Evolutionary conservation across 1,284 basidiomycete genomes (phyloP).

Genomic region (Cutaneotrichosporon sp.): DNA sequence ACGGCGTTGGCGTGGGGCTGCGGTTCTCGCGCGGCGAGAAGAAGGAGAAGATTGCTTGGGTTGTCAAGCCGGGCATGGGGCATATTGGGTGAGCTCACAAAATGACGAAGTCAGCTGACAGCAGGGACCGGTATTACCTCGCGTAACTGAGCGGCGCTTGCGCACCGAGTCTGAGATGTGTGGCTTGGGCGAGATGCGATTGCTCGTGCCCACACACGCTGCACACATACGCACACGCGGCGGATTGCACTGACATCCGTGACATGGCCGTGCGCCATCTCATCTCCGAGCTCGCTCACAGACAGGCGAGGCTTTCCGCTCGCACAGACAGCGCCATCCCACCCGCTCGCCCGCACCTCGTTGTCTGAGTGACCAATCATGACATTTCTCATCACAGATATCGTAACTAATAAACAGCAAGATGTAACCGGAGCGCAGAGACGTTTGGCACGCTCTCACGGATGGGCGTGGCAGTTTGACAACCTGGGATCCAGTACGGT

Average conservation of each 20-base stretch:
- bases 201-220: not conserved
- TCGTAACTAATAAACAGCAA: slow-evolving; percentile 7
- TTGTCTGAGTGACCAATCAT: not conserved
- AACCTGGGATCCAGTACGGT: not conserved
- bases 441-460: not conserved
- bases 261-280: not conserved
- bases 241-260: too few species aligned
- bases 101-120: slow-evolving; percentile 1
- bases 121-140: slow-evolving; percentile 24
- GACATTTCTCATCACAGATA: slow-evolving; percentile 6
- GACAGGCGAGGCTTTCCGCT: not conserved
- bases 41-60: slow-evolving; percentile 49
- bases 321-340: not conserved
- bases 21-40: slow-evolving; percentile 17
- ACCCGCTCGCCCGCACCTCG: too few species aligned
- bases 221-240: too few species aligned
- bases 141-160: not conserved
- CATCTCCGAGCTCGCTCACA: not conserved
- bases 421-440: slow-evolving; percentile 1
- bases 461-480: slow-evolving; percentile 6
- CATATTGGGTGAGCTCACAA: slow-evolving; percentile 41
- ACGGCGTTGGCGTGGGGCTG: slow-evolving; percentile 26
- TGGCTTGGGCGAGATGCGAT: not conserved
- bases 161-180: too few species aligned
- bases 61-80: slow-evolving; percentile 52